These are phyloP conservation scores for Trichosporon faecale DNA, from an alignment of 1,284 basidiomycete genomes.

Conservation along the genomic window DNA sequence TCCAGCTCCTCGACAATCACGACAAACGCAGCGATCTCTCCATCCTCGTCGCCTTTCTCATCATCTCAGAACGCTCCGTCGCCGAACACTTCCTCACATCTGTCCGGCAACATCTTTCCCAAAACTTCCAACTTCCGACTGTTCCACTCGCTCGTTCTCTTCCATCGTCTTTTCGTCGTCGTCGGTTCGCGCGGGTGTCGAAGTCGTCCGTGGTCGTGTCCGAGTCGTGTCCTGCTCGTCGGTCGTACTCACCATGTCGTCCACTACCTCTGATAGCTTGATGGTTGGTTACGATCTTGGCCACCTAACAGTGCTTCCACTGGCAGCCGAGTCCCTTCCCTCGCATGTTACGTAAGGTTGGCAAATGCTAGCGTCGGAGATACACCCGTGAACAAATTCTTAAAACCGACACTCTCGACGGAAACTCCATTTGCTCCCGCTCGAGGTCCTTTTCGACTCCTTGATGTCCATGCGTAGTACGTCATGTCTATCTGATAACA, in stretches of 20 bases:
- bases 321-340: not conserved
- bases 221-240: not conserved
- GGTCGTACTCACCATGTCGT: constrained; percentile 24
- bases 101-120: not conserved
- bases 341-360: not conserved
- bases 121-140: not conserved
- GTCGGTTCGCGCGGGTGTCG: not conserved
- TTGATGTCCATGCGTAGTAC: too few species aligned
- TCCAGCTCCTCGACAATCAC: not conserved
- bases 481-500: too few species aligned
- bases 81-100: not conserved
- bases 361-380: not conserved
- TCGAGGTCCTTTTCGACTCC: too few species aligned
- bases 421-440: too few species aligned
- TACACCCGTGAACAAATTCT: too few species aligned
- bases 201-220: constrained; percentile 10
- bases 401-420: too few species aligned
- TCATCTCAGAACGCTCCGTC: not conserved
- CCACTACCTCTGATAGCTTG: constrained; percentile 21
- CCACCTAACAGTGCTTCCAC: constrained; percentile 1
- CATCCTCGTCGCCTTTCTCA: not conserved
- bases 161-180: not conserved
- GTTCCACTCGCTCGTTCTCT: not conserved
- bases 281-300: constrained; percentile 19
- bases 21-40: not conserved